phyloP scores from a whole-genome alignment of 202 grass and related monocot genomes.

The Carex sylvatica region DNA sequence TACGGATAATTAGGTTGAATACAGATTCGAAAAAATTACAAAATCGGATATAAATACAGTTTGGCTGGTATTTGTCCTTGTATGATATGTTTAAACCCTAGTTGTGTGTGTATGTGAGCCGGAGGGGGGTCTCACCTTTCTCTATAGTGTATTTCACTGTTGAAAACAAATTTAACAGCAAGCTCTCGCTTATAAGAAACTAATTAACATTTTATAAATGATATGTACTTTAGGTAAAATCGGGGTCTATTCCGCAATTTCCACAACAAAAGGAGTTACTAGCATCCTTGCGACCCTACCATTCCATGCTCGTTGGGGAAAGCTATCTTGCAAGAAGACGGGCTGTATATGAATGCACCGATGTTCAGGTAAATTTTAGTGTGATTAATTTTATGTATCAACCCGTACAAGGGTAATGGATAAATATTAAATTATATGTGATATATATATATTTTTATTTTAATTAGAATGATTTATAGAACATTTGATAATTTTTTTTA shows the following conservation, averaged over 20 bases:
- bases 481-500: too few species aligned
- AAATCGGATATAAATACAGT: background rate
- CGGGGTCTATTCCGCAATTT: constrained; percentile 66
- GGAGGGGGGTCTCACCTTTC: background rate
- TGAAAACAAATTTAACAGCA: background rate
- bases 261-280: constrained; percentile 83
- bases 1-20: background rate
- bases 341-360: constrained; percentile 89
- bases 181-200: constrained; percentile 13
- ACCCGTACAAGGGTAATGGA: background rate
- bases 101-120: background rate
- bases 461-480: too few species aligned
- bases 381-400: background rate
- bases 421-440: too few species aligned
- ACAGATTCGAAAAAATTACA: background rate
- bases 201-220: background rate
- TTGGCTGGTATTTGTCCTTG: background rate
- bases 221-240: constrained; percentile 52
- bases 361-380: constrained; percentile 57
- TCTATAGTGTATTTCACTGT: background rate
- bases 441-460: too few species aligned
- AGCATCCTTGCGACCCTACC: constrained; percentile 72
- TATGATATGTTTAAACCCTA: background rate
- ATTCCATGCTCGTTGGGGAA: constrained; percentile 96
- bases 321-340: constrained; percentile 94